phyloP scores from a whole-genome alignment of 257 asterid species.

The Lycium ferocissimum region DNA sequence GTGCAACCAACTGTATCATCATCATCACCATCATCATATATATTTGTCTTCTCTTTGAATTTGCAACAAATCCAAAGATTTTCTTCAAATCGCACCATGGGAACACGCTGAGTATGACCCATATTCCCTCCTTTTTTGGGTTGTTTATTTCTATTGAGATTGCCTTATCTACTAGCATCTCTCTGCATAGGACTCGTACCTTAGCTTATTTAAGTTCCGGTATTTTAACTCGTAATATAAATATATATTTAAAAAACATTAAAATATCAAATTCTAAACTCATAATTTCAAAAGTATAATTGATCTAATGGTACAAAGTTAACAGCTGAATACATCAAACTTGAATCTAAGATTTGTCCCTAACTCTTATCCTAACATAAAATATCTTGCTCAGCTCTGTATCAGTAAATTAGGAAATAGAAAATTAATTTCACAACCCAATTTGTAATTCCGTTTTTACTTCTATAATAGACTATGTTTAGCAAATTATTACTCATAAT shows the following conservation, averaged over 20 bases:
- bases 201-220: not conserved
- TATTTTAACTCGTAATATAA: not conserved
- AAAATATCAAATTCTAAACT: not conserved
- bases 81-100: constrained; percentile 23
- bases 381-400: not conserved
- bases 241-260: not conserved
- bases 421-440: no score
- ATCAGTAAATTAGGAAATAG: not conserved
- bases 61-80: not conserved
- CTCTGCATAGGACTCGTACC: not conserved
- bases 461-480: not conserved
- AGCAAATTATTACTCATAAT: not conserved
- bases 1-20: constrained; percentile 33
- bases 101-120: not conserved
- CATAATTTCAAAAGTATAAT: no score
- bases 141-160: not conserved
- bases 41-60: constrained; percentile 32
- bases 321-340: no score
- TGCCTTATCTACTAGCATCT: not conserved
- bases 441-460: no score
- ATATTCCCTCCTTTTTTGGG: not conserved
- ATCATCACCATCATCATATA: constrained; percentile 22
- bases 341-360: no score
- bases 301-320: no score
- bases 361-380: not conserved